Evolutionary conservation across 2,329 filamentous ascomycete species (phyloP).

Genomic region (Colletotrichum siamense): DNA sequence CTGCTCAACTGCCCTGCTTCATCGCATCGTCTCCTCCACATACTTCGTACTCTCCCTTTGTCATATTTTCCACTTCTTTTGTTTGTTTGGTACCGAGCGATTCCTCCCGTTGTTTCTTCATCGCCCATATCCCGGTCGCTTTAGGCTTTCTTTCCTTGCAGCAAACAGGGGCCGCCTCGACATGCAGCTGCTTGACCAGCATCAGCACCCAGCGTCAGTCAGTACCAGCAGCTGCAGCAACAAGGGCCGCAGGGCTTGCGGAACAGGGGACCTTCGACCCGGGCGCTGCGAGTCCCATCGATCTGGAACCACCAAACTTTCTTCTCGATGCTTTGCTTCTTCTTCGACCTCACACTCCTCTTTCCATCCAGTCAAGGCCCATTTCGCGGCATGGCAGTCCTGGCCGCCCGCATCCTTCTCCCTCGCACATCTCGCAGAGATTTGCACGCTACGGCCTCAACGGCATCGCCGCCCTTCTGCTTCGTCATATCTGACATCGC

Average conservation of each 20-base stretch:
- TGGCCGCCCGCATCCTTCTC: background rate
- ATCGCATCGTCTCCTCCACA: background rate
- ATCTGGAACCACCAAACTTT: constrained; percentile 5
- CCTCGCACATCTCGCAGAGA: background rate
- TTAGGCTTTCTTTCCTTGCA: background rate
- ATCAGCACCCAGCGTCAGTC: background rate
- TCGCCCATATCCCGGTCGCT: background rate
- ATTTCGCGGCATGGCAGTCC: background rate
- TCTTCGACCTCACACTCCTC: background rate
- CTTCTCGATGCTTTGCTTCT: background rate
- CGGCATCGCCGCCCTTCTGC: background rate
- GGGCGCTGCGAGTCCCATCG: constrained; percentile 19
- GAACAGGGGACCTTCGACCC: background rate
- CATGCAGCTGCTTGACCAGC: background rate
- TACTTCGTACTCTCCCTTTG: background rate
- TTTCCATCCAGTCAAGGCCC: background rate
- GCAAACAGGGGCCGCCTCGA: background rate
- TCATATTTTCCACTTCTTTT: background rate
- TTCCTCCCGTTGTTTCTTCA: background rate
- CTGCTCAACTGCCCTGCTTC: background rate
- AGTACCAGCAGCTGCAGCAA: background rate
- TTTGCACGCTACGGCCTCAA: background rate
- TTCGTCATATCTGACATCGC: background rate
- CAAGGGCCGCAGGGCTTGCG: background rate
- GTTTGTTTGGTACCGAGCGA: background rate